phyloP scores from a whole-genome alignment of 495 filamentous ascomycete genomes.

The Staphylotrichum tortipilum region DNA sequence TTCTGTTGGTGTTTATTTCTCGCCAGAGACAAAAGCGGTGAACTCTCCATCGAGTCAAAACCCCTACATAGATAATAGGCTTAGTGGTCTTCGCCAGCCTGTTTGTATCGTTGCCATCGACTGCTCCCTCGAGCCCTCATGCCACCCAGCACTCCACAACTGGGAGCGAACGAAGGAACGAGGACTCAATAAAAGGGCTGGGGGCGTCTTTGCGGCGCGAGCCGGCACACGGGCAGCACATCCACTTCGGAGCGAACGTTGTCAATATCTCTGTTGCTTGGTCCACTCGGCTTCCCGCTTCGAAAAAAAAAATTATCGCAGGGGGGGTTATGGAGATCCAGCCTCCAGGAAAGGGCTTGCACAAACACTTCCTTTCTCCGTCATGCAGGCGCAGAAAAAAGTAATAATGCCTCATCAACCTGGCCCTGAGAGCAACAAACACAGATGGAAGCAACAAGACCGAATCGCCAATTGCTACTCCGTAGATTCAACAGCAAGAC shows the following conservation, averaged over 20 bases:
- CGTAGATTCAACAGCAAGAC: no score
- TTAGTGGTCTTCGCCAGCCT: not conserved
- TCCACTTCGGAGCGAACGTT: not conserved
- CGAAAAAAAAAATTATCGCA: no score
- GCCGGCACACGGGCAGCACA: not conserved
- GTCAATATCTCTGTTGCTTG: not conserved
- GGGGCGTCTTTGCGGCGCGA: not conserved
- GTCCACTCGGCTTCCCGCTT: not conserved
- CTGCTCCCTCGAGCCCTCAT: not conserved
- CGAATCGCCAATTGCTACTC: no score
- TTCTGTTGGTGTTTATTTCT: not conserved
- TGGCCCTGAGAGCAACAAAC: not conserved
- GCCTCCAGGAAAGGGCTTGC: constrained; percentile 3
- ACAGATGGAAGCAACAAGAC: no score
- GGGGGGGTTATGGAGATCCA: no score
- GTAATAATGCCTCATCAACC: constrained; percentile 2
- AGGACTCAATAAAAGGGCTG: not conserved
- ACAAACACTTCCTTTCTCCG: not conserved
- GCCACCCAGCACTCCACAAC: not conserved
- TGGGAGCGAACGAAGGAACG: no score
- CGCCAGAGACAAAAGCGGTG: constrained; percentile 1
- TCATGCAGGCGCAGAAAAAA: not conserved
- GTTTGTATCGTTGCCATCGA: not conserved
- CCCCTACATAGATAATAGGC: no score
- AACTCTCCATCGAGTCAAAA: not conserved